Percentiles rank a stretch among this genome's conserved stretches.
Conservation (phyloP, 805 yeast genomes). For the Suhomyces emberorum region DNA sequence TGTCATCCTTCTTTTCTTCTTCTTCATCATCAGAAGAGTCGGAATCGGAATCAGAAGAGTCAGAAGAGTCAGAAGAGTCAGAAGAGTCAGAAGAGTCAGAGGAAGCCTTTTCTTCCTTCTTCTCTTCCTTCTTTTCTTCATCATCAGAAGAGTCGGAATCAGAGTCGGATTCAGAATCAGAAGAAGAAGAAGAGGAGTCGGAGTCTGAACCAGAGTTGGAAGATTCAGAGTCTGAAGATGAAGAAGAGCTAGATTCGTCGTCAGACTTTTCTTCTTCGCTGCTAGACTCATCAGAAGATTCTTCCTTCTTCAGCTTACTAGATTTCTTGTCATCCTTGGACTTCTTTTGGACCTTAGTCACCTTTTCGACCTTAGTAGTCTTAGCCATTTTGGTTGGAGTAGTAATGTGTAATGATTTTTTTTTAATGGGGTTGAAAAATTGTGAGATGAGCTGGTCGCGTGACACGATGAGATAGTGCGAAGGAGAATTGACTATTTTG, state of each 20-base stretch:
- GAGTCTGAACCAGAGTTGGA: conserved; percentile 26
- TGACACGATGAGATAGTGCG: conserved; percentile 5
- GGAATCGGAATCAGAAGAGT: conserved; percentile 11
- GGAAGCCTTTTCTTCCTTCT: conserved; percentile 14
- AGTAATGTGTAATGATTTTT: neutral
- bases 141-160: conserved; percentile 23
- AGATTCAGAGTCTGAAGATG: conserved; percentile 15
- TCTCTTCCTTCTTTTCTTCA: conserved; percentile 14
- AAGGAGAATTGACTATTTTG: too few relatives aligned
- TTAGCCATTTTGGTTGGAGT: conserved; percentile 34
- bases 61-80: conserved; percentile 24
- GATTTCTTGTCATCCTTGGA: conserved; percentile 19
- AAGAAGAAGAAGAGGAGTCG: conserved; percentile 25
- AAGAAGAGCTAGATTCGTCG: conserved; percentile 14
- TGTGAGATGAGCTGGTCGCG: neutral
- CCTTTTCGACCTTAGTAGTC: conserved; percentile 25
- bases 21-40: conserved; percentile 13
- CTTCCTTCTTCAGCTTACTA: conserved; percentile 20
- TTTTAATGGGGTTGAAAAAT: neutral
- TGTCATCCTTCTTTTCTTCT: conserved; percentile 14
- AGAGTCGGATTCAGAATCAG: conserved; percentile 26
- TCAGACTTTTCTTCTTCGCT: conserved; percentile 10
- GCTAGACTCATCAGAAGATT: conserved; percentile 1
- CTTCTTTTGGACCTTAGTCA: conserved; percentile 22
- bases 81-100: conserved; percentile 13